A percentile compares a stretch with the other conserved stretches of the same genome.
These are phyloP conservation scores for Scutellaria baicalensis DNA, from an alignment of 257 asterid species.

Conservation along the genomic window DNA sequence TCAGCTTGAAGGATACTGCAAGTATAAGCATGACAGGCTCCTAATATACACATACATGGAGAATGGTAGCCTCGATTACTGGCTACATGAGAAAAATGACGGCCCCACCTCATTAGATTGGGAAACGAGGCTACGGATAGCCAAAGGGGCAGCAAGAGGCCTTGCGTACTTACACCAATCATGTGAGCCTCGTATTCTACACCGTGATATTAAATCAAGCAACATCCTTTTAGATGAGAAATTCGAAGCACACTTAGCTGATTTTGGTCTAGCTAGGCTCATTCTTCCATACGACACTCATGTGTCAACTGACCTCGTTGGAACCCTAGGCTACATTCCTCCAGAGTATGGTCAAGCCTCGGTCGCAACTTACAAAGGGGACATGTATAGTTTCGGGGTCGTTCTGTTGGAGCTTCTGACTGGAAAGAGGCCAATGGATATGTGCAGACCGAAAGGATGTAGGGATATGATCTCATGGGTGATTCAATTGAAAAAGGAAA, in stretches of 20 bases:
- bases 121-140: conserved; percentile 55
- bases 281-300: conserved; percentile 73
- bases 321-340: conserved; percentile 89
- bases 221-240: conserved; percentile 60
- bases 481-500: conserved; percentile 43
- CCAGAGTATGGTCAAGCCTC: conserved; percentile 83
- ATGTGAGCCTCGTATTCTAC: conserved; percentile 71
- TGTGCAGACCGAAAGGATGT: conserved; percentile 56
- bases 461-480: conserved; percentile 73
- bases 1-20: conserved; percentile 71
- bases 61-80: conserved; percentile 82
- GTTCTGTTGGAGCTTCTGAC: conserved; percentile 93
- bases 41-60: conserved; percentile 79
- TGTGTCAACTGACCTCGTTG: conserved; percentile 78
- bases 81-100: conserved; percentile 66
- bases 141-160: conserved; percentile 67
- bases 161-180: conserved; percentile 73
- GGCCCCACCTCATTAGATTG: conserved; percentile 61
- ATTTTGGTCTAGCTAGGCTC: conserved; percentile 84
- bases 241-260: conserved; percentile 74
- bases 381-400: conserved; percentile 80
- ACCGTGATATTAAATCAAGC: conserved; percentile 79
- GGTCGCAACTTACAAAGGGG: conserved; percentile 78
- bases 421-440: conserved; percentile 78
- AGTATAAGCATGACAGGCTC: conserved; percentile 54